A percentile compares a stretch with the other conserved stretches of the same genome.
These are phyloP conservation scores for Cairneyella variabilis DNA, from an alignment of 495 filamentous ascomycete genomes.

Conservation along the genomic window DNA sequence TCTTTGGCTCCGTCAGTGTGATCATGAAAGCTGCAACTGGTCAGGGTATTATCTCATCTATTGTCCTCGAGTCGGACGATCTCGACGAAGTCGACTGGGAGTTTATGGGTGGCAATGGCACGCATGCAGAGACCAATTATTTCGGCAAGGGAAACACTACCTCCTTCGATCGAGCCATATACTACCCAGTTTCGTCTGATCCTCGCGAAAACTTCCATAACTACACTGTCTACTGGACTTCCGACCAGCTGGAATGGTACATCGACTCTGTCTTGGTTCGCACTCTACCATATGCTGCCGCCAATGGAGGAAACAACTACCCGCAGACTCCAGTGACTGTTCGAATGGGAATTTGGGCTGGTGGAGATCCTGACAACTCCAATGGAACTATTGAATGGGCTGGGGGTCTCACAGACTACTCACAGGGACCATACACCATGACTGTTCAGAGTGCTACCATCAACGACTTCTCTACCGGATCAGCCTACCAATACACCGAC, in stretches of 20 bases:
- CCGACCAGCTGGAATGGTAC: conserved; percentile 63
- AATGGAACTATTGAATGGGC: conserved; percentile 66
- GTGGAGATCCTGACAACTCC: conserved; percentile 64
- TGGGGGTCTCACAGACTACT: conserved; percentile 71
- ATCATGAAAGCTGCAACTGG: conserved; percentile 70
- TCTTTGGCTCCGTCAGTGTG: conserved; percentile 71
- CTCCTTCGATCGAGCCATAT: conserved; percentile 56
- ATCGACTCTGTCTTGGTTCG: conserved; percentile 68
- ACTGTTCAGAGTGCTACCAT: conserved; percentile 62
- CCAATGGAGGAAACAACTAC: conserved; percentile 61
- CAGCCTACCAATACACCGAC: conserved; percentile 67
- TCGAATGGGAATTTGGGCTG: conserved; percentile 82
- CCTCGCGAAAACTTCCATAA: conserved; percentile 61
- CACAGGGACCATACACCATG: conserved; percentile 70
- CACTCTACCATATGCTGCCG: conserved; percentile 59
- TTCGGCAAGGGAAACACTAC: conserved; percentile 78
- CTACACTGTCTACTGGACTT: conserved; percentile 82
- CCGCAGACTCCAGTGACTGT: conserved; percentile 87
- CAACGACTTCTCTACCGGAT: conserved; percentile 64
- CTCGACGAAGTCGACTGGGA: conserved; percentile 93
- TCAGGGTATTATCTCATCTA: conserved; percentile 73
- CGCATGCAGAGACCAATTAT: conserved; percentile 72
- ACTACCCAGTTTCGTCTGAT: conserved; percentile 50
- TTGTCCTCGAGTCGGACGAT: conserved; percentile 79
- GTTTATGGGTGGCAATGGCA: conserved; percentile 65